These are phyloP conservation scores for Cylindrodendrum hubeiense DNA, from an alignment of 2,329 filamentous ascomycete species.

Conservation along the genomic window DNA sequence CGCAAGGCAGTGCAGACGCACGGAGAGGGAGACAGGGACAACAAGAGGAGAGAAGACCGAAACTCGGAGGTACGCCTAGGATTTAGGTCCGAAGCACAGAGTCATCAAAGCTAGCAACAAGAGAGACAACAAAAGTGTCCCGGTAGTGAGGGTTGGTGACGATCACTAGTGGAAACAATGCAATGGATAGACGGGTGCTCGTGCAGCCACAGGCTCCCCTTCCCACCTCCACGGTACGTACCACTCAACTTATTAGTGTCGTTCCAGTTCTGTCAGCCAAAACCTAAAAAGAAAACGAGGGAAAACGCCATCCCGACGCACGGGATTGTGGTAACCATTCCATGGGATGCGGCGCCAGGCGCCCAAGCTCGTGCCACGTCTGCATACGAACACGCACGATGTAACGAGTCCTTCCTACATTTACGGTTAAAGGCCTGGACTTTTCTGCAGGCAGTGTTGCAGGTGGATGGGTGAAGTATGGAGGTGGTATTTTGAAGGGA, in stretches of 20 bases:
- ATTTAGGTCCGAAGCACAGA: background rate
- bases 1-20: background rate
- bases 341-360: conserved; percentile 5
- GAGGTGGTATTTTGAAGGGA: background rate
- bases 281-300: conserved; percentile 7
- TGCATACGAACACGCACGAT: conserved; percentile 30
- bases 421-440: background rate
- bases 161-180: background rate
- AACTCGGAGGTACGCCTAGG: background rate
- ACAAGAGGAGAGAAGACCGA: background rate
- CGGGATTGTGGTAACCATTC: background rate
- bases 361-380: conserved; percentile 32
- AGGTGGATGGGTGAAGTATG: background rate
- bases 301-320: conserved; percentile 3
- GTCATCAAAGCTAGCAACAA: background rate
- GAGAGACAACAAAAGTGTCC: background rate
- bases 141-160: background rate
- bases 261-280: background rate
- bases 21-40: background rate
- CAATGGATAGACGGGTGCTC: background rate
- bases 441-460: background rate
- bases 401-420: background rate
- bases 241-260: background rate
- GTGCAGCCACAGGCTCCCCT: background rate
- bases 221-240: background rate